A percentile compares a stretch with the other conserved stretches of the same genome.
These are phyloP conservation scores for Hemisphaericaspora xylanilytica DNA, from an alignment of 1,139 yeast genomes.

Conservation along the genomic window DNA sequence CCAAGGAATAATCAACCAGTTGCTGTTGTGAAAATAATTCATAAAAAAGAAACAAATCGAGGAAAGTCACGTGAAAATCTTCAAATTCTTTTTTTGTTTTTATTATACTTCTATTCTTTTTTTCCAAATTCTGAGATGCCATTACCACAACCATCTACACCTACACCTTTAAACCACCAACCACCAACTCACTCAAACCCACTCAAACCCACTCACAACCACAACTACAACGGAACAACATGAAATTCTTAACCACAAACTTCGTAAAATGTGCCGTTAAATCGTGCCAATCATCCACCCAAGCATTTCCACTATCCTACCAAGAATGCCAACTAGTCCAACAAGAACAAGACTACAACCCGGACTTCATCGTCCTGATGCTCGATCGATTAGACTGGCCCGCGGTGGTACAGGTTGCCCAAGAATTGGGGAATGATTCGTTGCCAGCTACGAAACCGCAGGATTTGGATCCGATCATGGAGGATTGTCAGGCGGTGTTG, in stretches of 20 bases:
- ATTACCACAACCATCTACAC: not conserved
- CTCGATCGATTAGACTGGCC: slow-evolving; percentile 85
- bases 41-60: no score
- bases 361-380: slow-evolving; percentile 75
- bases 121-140: slow-evolving; percentile 1
- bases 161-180: not conserved
- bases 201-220: no score
- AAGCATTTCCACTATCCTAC: slow-evolving; percentile 78
- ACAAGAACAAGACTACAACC: slow-evolving; percentile 79
- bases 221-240: no score
- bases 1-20: no score
- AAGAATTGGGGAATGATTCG: slow-evolving; percentile 66
- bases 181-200: no score
- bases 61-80: slow-evolving; percentile 3
- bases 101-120: no score
- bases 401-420: slow-evolving; percentile 75
- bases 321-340: slow-evolving; percentile 70
- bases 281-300: slow-evolving; percentile 68
- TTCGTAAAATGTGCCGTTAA: slow-evolving; percentile 93
- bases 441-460: slow-evolving; percentile 70
- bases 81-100: no score
- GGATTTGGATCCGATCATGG: slow-evolving; percentile 49
- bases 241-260: slow-evolving; percentile 93
- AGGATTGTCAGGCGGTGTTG: slow-evolving; percentile 61
- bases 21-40: no score